Evolutionary conservation across 2,329 filamentous ascomycete genomes (phyloP), one percentile per base, ranked within the genome.

Genomic region (Venturia oleaginea): DNA sequence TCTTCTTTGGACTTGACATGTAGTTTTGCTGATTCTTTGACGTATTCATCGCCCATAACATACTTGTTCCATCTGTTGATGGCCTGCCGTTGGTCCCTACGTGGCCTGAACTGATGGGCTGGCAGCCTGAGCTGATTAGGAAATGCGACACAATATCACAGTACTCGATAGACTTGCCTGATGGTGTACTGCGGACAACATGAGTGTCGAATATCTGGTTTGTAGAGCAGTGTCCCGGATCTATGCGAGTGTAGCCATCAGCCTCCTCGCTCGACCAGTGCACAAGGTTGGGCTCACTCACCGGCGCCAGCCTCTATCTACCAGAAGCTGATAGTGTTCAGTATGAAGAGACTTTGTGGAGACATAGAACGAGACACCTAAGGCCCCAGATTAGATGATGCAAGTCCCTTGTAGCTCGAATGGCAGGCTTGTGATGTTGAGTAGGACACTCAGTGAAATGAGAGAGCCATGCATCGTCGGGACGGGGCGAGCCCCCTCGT

Each of bases 171-270:
- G 30, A 57, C 72, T 62, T 69, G 80, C 79, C 78, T 85, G 63
- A 94, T 86, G 0, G 89, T 92, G 74, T 93, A 97, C 72, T 97
- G 92, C 55, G 92, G 92, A 74, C 94, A 99, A 72, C 94, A 99
- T 67, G 91, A 90, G 65, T 86, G 81, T 65, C 83, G 83, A 70
- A 91, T 86, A 74, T 94, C 88, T 17, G 90, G 90, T 66, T 90
- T 86, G 76, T 94, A 94, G 60, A 94, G 78, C 10, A 91, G 79
- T 34, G 78, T 84, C 19, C 81, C 81, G 46, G 81, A 82, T 68
- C 81, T 76, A 54, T 46, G 34, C 27, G 38, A 46, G n/a, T 37
- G 4, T 30, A 59, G 62, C 59, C 32, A 62, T 66, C 62, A 61
- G 61, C 55, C 62, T 64, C n/a, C 46, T 4, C 46, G 27, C 46